Base-by-base conservation (phyloP, 2,329 filamentous ascomycete genomes). In the Purpureocillium takamizusanense region DNA sequence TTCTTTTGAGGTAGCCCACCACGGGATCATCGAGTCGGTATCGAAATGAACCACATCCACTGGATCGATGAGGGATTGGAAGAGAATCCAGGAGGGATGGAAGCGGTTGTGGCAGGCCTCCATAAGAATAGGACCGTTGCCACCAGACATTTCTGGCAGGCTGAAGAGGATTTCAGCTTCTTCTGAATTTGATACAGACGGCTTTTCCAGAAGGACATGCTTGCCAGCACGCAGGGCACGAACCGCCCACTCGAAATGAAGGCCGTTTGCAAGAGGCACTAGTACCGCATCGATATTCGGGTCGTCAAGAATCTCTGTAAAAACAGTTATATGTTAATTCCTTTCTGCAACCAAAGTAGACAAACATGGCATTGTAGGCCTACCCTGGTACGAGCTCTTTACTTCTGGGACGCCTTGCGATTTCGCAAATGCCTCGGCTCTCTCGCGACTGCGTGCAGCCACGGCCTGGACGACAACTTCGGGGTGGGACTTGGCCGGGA, bases 181-280 rank as follows among this genome's bases (percentile, higher is more conserved):
- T 0, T 36, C 41, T 3, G 56, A 50, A 46, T 72, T 75, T 18
- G 60, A 61, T n/a, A 59, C 61, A 1, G 63, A 60, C 0, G 72
- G 72, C 49, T 76, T 76, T 49, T 76, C 73, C 3, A 76, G 53
- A 0, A 77, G 61, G 15, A 78, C 71, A 44, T 72, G 67, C 41
- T 72, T 72, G 10, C 66, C 65, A 3, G 65, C 65, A 9, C 52
- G 45, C 25, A 73, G 46, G 7, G 66, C 57, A 28, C 63, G 59
- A 11, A 67, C 44, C 16, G 68, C 60, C 65, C 67, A 74, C 49
- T 69, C 21, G 21, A 25, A 10, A 25, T 25, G 21, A 25, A 25
- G 21, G 21, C 21, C 21, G 21, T 25, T 25, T 25, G 21, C 6
- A 6, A 25, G 21, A 5, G 21, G 21, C 21, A 25, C 21, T 25